These are phyloP conservation scores for Monilinia aucupariae DNA, from an alignment of 2,329 filamentous ascomycete genomes.

Conservation along the genomic window DNA sequence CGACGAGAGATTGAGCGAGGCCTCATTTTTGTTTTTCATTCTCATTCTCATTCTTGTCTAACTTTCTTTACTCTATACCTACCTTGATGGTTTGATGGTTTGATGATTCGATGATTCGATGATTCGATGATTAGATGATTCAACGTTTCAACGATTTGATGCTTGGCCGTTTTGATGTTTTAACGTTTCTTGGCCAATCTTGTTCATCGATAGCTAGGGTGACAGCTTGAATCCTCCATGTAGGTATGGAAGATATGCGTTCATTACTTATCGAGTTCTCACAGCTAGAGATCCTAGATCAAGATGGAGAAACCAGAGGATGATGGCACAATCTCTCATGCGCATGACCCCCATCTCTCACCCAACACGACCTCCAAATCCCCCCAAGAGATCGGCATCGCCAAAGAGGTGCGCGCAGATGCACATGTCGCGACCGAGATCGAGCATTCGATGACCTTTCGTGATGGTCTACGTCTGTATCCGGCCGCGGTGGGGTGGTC, in stretches of 20 bases:
- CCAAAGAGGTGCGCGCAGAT: not conserved
- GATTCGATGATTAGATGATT: not conserved
- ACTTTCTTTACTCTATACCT: not conserved
- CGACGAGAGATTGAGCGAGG: too few species aligned
- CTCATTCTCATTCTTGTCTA: not conserved
- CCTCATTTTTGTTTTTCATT: too few species aligned
- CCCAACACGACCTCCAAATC: not conserved
- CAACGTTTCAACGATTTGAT: too few species aligned
- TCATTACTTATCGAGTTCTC: not conserved
- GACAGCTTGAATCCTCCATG: not conserved
- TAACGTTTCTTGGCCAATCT: too few species aligned
- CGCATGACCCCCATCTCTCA: too few species aligned
- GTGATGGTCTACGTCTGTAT: conserved; percentile 24
- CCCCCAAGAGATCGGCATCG: not conserved
- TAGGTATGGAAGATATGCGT: too few species aligned
- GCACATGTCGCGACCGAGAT: conserved; percentile 20
- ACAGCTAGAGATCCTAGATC: not conserved
- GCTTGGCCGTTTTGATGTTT: too few species aligned
- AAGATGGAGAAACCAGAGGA: not conserved
- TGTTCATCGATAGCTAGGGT: not conserved
- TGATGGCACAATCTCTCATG: too few species aligned
- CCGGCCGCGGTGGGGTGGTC: conserved; percentile 28
- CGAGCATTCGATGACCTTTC: conserved; percentile 26
- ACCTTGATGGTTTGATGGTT: too few species aligned
- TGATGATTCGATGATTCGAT: too few species aligned